Base-by-base conservation (phyloP, 2,329 filamentous ascomycete species). In the Neopestalotiopsis clavispora region DNA sequence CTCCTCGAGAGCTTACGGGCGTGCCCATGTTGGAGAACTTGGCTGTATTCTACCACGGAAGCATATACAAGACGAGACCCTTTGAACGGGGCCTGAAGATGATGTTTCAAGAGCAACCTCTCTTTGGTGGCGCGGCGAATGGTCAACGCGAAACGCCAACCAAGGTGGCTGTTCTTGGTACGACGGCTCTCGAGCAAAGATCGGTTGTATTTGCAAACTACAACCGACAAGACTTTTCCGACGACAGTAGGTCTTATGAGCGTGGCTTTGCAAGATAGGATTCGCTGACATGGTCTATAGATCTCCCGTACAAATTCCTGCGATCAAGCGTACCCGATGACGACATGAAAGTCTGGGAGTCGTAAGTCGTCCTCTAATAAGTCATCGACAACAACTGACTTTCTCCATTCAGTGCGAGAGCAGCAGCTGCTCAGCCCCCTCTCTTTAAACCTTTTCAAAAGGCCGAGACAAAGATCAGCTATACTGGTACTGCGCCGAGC, bases 191-290 rank as follows among this genome's bases (percentile, higher is more conserved):
- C 34, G 72, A 72, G 56, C 68, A 70, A 34, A 71, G 75, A 65
- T 61, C 72, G 58, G 75, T 77, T n/a, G 70, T 77, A 32, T 76
- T 77, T 60, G 74, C 75, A 13, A 77, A 77, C 28, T 78, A 77
- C 62, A 78, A 78, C 68, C 74, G 76, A 1, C 75, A 73, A 7
- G 76, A 77, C 61, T 56, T 69, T 3, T 38, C 70, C 3, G 71
- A 71, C 5, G 73, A 71, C 42, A 73, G 75, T 77, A 69, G 42
- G 65, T 61, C 5, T 14, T 28, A 9, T 9, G 12, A 23, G 3
- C 57, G 14, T 9, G 17, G 17, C 4, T 6, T 14, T 23, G 12
- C 13, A 34, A 30, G 28, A 23, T n/a, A 59, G 10, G 17, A 34
- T 34, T n/a, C 3, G 23, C 30, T 67, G 20, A 52, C 20, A 28